Conservation (phyloP, 2,329 filamentous ascomycete genomes). For the Lecanoromycetidae sp. region DNA sequence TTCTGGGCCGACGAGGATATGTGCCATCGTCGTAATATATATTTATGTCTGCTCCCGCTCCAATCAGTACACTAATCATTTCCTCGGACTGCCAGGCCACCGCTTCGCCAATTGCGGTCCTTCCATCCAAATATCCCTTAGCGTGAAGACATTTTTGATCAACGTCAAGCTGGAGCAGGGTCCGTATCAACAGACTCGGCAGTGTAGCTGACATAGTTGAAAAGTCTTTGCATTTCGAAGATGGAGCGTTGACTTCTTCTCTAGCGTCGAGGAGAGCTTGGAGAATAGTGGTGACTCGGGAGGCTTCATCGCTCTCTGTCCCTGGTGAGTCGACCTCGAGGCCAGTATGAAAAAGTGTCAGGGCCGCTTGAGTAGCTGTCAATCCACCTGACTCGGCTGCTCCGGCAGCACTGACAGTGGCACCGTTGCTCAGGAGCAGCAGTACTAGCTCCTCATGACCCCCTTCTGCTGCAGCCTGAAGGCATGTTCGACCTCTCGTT, state of each 20-base stretch:
- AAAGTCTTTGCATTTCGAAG: background rate
- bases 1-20: background rate
- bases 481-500: constrained; percentile 13
- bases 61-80: background rate
- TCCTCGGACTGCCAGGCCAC: background rate
- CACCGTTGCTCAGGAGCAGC: background rate
- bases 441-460: background rate
- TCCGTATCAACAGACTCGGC: background rate
- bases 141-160: too few relatives aligned
- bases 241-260: constrained; percentile 21
- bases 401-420: background rate
- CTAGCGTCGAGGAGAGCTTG: constrained; percentile 8
- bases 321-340: background rate
- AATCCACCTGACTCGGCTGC: constrained; percentile 4
- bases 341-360: background rate
- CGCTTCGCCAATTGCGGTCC: background rate
- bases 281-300: background rate
- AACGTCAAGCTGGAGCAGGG: background rate
- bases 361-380: constrained; percentile 22
- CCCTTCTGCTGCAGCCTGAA: constrained; percentile 6
- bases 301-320: background rate
- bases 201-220: background rate
- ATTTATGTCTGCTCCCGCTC: background rate
- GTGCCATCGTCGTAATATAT: background rate
- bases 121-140: background rate